Conservation (phyloP, 345 rosid species). For the Cardamine resedifolia region DNA sequence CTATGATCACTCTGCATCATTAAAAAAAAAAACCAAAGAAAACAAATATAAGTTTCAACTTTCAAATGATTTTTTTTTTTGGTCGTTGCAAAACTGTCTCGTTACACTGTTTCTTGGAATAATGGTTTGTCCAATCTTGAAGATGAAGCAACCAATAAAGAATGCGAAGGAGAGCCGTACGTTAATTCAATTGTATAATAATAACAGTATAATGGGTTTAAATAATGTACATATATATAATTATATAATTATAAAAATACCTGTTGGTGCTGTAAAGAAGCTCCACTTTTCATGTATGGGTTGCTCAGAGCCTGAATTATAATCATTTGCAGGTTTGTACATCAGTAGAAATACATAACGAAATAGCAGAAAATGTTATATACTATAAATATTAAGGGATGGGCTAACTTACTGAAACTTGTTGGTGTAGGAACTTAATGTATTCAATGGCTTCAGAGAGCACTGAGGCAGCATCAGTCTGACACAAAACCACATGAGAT, state of each 20-base stretch:
- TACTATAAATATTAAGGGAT: constrained; percentile 17
- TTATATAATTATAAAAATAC: constrained; percentile 32
- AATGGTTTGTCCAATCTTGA: constrained; percentile 31
- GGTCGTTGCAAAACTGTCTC: background rate
- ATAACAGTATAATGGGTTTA: constrained; percentile 19
- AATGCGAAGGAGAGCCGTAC: constrained; percentile 22
- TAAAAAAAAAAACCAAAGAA: background rate
- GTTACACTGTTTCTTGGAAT: constrained; percentile 26
- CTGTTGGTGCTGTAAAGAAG: constrained; percentile 76
- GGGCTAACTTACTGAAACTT: constrained; percentile 71
- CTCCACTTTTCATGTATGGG: constrained; percentile 95
- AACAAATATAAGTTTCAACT: background rate
- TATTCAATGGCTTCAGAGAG: constrained; percentile 96
- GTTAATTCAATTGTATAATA: constrained; percentile 20
- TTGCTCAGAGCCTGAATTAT: constrained; percentile 67
- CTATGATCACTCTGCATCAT: constrained; percentile 48
- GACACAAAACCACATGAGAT: constrained; percentile 45
- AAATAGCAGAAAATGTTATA: constrained; percentile 9
- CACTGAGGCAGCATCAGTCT: constrained; percentile 99
- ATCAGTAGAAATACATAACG: constrained; percentile 25
- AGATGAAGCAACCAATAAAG: constrained; percentile 37
- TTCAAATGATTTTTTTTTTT: background rate
- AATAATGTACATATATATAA: background rate
- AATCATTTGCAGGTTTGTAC: constrained; percentile 39
- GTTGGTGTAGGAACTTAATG: constrained; percentile 95